Base-by-base conservation (phyloP, 139 green algal species). In the Nannochloris sp. region DNA sequence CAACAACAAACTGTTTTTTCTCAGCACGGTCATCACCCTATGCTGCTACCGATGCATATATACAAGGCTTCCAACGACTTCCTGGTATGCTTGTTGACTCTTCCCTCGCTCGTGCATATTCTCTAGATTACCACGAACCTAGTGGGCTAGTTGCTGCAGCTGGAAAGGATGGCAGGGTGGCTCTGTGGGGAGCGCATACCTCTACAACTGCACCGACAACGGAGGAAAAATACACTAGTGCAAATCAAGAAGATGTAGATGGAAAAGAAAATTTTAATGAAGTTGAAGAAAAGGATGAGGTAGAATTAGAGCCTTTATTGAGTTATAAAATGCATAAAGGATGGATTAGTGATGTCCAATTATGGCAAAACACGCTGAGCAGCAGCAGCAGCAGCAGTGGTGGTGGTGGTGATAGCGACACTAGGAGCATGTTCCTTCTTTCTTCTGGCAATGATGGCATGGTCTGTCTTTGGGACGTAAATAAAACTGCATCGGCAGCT, bases 301-400 rank as follows among this genome's bases (percentile, higher is more conserved):
- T 9, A 9, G 12, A 64, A 24, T 45, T 64, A 2, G 23, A 57
- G n/a, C 53, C 69, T 6, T 61, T 76, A 27, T 54, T 76, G 13
- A 66, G 48, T 36, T 27, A 64, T 13, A 47, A 15, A 55, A 36
- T 77, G 6, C 70, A 76, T 54, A 61, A 27, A 32, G 70, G 70
- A 12, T 76, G 70, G 68, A 46, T 75, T 24, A 34, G 25, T 31
- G 70, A 77, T 9, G 63, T 77, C 29, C 68, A 75, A 48, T 62
- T 74, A 44, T 45, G 37, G 37, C 10, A n/a, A 45, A n/a, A 9
- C 12, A 45, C 10, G 12, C 9, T 61, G 19, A n/a, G 37, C 48
- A 51, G 63, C 47, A 38, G 34, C 13, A 29, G 25, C 12, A 51
- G 27, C 54, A 45, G 38, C 38, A 19, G 29, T 5, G 33, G 12